These are phyloP conservation scores for Venturiaceae sp. DNA, from an alignment of 2,329 filamentous ascomycete species.

Conservation along the genomic window DNA sequence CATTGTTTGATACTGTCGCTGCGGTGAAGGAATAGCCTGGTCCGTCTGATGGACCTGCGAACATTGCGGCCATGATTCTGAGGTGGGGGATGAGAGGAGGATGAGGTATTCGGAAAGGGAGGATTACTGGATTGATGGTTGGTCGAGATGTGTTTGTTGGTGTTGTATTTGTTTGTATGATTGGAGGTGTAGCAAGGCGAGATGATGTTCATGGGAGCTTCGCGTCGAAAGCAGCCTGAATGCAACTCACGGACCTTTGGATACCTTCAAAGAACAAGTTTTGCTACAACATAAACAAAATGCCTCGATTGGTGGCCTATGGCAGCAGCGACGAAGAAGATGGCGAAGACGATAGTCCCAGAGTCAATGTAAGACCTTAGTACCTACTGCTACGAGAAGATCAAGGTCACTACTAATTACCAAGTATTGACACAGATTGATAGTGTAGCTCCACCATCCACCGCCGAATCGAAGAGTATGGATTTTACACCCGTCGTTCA, in stretches of 20 bases:
- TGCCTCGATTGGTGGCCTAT: slow-evolving; percentile 10
- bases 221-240: slow-evolving; percentile 7
- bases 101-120: not conserved
- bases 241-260: no score
- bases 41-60: slow-evolving; percentile 40
- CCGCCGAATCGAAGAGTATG: not conserved
- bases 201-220: not conserved
- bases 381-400: not conserved
- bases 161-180: not conserved
- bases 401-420: slow-evolving; percentile 12
- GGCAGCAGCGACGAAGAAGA: slow-evolving; percentile 12
- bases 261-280: no score
- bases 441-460: not conserved
- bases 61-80: slow-evolving; percentile 43
- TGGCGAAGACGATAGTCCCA: slow-evolving; percentile 7
- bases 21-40: slow-evolving; percentile 51
- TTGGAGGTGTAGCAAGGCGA: not conserved
- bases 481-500: not conserved
- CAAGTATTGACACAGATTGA: slow-evolving; percentile 5
- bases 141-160: not conserved
- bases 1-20: slow-evolving; percentile 24
- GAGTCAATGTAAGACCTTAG: not conserved
- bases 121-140: not conserved
- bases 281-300: not conserved
- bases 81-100: not conserved